phyloP scores from a whole-genome alignment of 2,329 filamentous ascomycete species.

The Cladosporium sp. region DNA sequence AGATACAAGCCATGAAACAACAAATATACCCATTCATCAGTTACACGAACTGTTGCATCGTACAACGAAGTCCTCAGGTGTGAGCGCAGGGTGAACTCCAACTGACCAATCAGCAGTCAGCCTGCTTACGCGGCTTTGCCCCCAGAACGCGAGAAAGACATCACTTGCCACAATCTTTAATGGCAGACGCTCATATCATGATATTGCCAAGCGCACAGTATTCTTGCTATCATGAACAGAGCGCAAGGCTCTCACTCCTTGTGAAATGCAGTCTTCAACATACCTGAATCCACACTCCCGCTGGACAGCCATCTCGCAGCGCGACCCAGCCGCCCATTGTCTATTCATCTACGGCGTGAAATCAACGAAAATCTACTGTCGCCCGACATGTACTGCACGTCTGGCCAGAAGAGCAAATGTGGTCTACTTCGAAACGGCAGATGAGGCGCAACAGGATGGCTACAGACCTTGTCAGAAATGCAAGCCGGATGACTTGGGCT shows the following conservation, averaged over 20 bases:
- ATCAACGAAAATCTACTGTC: conserved; percentile 56
- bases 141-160: too few species aligned
- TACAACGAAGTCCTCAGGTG: too few species aligned
- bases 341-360: conserved; percentile 54
- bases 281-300: conserved; percentile 4
- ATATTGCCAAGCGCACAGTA: too few species aligned
- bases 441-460: conserved; percentile 45
- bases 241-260: too few species aligned
- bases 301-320: conserved; percentile 7
- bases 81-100: too few species aligned
- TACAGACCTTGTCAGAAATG: conserved; percentile 58
- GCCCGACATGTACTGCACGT: conserved; percentile 57
- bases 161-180: too few species aligned
- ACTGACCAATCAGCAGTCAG: too few species aligned
- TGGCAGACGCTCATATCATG: too few species aligned
- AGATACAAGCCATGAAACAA: too few species aligned
- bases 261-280: not conserved
- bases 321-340: conserved; percentile 15
- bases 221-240: not conserved
- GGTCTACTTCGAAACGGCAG: conserved; percentile 46
- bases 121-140: too few species aligned
- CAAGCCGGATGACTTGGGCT: conserved; percentile 33
- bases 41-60: too few species aligned
- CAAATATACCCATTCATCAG: too few species aligned
- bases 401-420: conserved; percentile 55